Conservation (phyloP, 306 rosid species). For the Prunus salicina region DNA sequence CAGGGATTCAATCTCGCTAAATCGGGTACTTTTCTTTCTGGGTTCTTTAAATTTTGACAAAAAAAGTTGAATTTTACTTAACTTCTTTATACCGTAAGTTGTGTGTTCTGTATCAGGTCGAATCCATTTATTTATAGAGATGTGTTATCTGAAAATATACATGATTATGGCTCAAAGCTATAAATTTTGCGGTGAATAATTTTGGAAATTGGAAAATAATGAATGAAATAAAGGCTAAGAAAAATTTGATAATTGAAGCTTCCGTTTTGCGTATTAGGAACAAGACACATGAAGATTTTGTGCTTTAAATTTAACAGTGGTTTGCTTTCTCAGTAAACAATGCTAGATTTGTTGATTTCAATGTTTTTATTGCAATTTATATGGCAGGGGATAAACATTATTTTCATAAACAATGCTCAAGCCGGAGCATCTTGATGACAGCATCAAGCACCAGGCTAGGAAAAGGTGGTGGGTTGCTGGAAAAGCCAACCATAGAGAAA, state of each 20-base stretch:
- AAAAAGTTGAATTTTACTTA: neutral
- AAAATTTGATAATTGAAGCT: no score
- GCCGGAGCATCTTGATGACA: slow-evolving; percentile 43
- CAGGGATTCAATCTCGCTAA: slow-evolving; percentile 45
- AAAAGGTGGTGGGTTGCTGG: slow-evolving; percentile 81
- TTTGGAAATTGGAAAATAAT: neutral
- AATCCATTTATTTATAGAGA: neutral
- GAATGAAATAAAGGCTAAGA: no score
- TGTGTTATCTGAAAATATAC: no score
- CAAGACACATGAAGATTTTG: no score
- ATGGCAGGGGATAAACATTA: slow-evolving; percentile 51
- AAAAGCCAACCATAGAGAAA: slow-evolving; percentile 76
- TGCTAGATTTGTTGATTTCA: neutral
- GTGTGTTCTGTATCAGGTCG: neutral
- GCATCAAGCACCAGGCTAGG: slow-evolving; percentile 46
- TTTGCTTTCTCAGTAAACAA: neutral
- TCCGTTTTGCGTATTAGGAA: no score
- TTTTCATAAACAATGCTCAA: slow-evolving; percentile 38
- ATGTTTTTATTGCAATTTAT: slow-evolving; percentile 18
- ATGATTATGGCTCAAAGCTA: no score
- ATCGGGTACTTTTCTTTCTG: slow-evolving; percentile 31
- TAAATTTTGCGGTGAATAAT: no score
- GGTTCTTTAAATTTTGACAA: neutral
- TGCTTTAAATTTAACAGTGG: neutral
- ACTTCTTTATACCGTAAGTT: no score